These are phyloP conservation scores for Rubia yunnanensis DNA, from an alignment of 257 asterid genomes.

Conservation along the genomic window DNA sequence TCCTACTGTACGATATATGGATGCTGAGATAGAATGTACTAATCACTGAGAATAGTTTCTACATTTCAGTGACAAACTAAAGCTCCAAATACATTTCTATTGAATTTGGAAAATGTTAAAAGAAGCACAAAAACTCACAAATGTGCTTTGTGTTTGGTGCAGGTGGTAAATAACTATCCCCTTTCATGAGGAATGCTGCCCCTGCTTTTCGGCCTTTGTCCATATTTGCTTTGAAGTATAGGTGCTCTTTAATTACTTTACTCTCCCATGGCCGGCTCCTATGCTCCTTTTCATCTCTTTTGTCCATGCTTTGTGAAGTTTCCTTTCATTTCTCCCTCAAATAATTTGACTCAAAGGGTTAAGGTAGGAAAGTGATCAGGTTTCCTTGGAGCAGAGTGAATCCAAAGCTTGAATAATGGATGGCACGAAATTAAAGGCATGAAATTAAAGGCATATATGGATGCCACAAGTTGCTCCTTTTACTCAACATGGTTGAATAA, in stretches of 20 bases:
- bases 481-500: not conserved
- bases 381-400: constrained; percentile 7
- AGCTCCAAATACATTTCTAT: too few species aligned
- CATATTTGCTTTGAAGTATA: constrained; percentile 18
- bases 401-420: constrained; percentile 5
- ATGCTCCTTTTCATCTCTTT: not conserved
- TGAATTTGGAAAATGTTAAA: too few species aligned
- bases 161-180: constrained; percentile 27
- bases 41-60: too few species aligned
- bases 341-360: constrained; percentile 1
- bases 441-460: too few species aligned
- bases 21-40: too few species aligned
- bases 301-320: constrained; percentile 11
- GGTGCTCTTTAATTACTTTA: constrained; percentile 15
- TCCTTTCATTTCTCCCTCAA: constrained; percentile 4
- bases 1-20: too few species aligned
- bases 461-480: not conserved
- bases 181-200: constrained; percentile 6
- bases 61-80: too few species aligned
- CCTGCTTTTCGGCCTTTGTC: constrained; percentile 7
- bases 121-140: not conserved
- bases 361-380: not conserved
- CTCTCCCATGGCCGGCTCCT: constrained; percentile 1
- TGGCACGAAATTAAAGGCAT: not conserved
- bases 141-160: constrained; percentile 1